Evolutionary conservation across 2,329 filamentous ascomycete species (phyloP), one percentile per base, ranked within the genome.

Genomic region (Fusarium sp.): DNA sequence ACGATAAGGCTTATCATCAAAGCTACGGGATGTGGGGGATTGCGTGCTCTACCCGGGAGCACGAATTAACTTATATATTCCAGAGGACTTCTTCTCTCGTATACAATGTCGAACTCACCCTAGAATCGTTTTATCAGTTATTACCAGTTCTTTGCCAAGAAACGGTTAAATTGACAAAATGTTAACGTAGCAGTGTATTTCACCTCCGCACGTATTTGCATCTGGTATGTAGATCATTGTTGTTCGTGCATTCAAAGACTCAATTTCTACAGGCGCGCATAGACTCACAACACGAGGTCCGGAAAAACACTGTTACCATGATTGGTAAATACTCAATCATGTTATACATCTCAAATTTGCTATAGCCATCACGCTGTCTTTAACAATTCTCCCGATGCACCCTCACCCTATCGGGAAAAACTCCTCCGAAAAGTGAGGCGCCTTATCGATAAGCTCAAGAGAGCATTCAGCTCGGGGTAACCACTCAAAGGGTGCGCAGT

Each of bases 261-360:
- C 9, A 19, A 25, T 39, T 66, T 23, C n/a, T 66, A 66, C 52
- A 60, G 63, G 62, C 11, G 63, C 63, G 63, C 63, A 60, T 66
- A 56, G 10, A 16, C 7, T 35, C 8, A 12, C 1, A 21, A 44
- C 7, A 19, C 38, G 39, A 57, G 27, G 1, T 48, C 19, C 18
- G 31, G 39, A 35, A 45, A 18, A 25, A 35, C 23, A 27, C 23
- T 12, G 10, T n/a, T 27, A 16, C 21, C 21, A n/a, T 35, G 11
- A 18, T 57, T n/a, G 19, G 31, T 7, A 35, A 57, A 48, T n/a
- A 19, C 18, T 16, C 3, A 12, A 16, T 10, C 16, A 10, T 27
- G 23, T 19, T 57, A 57, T 57, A 35, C n/a, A 35, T 46, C 3
- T 33, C 23, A 10, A 48, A 4, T 48, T 14, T 48, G 19, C 15